Conservation (phyloP, 441 rosid species). For the Oxalis stricta region DNA sequence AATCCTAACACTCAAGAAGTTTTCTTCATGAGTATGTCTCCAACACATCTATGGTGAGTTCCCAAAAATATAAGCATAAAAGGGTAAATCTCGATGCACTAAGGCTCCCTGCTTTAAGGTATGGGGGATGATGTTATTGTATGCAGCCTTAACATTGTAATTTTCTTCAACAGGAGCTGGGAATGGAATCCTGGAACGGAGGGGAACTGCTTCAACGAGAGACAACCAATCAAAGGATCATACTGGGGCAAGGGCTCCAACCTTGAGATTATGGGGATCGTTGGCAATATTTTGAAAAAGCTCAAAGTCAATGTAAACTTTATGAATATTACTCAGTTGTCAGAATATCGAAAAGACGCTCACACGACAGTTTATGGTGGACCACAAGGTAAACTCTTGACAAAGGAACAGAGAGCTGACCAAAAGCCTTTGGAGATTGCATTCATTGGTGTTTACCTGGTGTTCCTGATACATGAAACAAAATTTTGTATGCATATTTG, state of each 20-base stretch:
- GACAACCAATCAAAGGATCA: constrained; percentile 46
- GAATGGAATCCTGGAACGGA: constrained; percentile 78
- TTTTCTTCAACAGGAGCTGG: constrained; percentile 49
- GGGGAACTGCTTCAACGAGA: constrained; percentile 68
- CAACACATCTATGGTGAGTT: constrained; percentile 80
- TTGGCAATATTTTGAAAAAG: constrained; percentile 26
- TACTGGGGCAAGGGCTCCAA: constrained; percentile 92
- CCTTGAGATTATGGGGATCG: constrained; percentile 55
- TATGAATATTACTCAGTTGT: constrained; percentile 64
- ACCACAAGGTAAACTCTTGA: constrained; percentile 67
- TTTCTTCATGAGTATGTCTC: constrained; percentile 88
- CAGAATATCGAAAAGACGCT: constrained; percentile 81
- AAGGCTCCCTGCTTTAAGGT: background rate
- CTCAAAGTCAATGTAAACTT: constrained; percentile 41
- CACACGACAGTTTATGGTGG: constrained; percentile 70
- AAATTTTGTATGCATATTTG: constrained; percentile 66
- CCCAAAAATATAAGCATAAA: too few relatives aligned
- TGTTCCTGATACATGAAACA: constrained; percentile 86
- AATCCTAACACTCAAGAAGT: constrained; percentile 49
- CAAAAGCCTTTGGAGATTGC: constrained; percentile 67
- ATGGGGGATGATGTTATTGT: too few relatives aligned
- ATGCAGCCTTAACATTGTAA: background rate
- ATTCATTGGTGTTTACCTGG: constrained; percentile 97
- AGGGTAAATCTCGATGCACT: too few relatives aligned
- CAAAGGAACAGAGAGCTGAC: constrained; percentile 60